Conservation (phyloP, 768 basidiomycete genomes). For the Baorangia bicolor region DNA sequence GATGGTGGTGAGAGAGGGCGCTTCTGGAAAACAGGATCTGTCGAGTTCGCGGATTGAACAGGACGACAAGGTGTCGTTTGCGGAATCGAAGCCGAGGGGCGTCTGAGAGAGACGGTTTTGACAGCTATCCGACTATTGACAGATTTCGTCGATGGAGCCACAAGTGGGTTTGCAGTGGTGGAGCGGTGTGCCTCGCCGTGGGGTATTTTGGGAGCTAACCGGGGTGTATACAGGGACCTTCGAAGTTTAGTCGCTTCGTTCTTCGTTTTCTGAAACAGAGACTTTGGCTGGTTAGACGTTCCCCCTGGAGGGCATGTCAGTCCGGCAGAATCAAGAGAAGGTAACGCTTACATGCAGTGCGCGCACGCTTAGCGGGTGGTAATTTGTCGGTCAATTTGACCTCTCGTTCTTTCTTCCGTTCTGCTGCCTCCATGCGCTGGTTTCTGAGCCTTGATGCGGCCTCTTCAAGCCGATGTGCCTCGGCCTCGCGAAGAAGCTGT, state of each 20-base stretch:
- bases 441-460: constrained; percentile 59
- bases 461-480: constrained; percentile 64
- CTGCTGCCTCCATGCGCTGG: constrained; percentile 67
- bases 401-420: constrained; percentile 74
- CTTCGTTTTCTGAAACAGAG: constrained; percentile 76
- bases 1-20: constrained; percentile 32
- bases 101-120: constrained; percentile 46
- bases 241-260: constrained; percentile 67
- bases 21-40: constrained; percentile 12
- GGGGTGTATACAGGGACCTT: constrained; percentile 55
- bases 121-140: constrained; percentile 48
- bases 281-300: constrained; percentile 49
- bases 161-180: constrained; percentile 35
- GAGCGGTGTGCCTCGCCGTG: constrained; percentile 43
- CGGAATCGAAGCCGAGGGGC: constrained; percentile 24
- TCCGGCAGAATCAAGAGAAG: constrained; percentile 1
- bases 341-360: constrained; percentile 50
- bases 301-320: constrained; percentile 36
- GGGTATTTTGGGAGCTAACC: constrained; percentile 53
- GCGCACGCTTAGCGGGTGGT: constrained; percentile 64
- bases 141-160: constrained; percentile 30
- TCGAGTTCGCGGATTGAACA: constrained; percentile 29
- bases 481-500: constrained; percentile 56
- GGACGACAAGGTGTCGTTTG: constrained; percentile 26
- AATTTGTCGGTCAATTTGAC: constrained; percentile 72